Evolutionary conservation across 2,329 filamentous ascomycete species (phyloP), one percentile per base, ranked within the genome.

Genomic region (Verticillium nonalfalfae): DNA sequence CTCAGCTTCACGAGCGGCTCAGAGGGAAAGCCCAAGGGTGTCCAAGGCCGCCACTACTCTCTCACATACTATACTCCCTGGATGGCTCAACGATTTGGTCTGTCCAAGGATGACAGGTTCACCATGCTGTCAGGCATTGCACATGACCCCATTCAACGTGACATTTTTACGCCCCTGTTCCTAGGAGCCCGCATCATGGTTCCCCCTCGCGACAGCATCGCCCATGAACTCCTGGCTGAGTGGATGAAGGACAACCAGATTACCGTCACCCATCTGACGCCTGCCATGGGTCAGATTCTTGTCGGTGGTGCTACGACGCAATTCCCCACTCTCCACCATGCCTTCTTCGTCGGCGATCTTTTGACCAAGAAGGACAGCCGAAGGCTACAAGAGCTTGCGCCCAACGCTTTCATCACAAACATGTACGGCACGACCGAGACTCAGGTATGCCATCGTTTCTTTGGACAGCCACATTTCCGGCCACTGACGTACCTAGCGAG

Each of bases 201-300:
- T 1, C 93, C 93, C 1, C 85, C 90, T 11, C 85, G 85, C 61
- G 93, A 97, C 65, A 87, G 93, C 67, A 98, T 98, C 63, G 85
- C 89, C 60, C 90, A 97, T 72, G 93, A 97, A 75, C 87, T 82
- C 68, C 80, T 97, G 14, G 89, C 89, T 4, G 92, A 96, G 70
- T 99, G 95, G 95, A 91, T 97, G 83, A 81, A 82, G 59, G 85
- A 89, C 59, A 85, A 90, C 70, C 78, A 83, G 60, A 86, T 90
- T 2, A 96, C 88, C 15, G 90, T 93, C 21, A 92, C 90, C 13
- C 95, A 98, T 75, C 78, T 98, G 45, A 99, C 95, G 1, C 95
- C 95, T 10, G 95, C 95, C 61, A 97, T 98, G 93, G 93, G 93
- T 60, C 91, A 97, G 68, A 95, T 98, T 64, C 79, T 98, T 1